These are phyloP conservation scores for Ceriops zippeliana DNA, from an alignment of 345 rosid species.

Conservation along the genomic window DNA sequence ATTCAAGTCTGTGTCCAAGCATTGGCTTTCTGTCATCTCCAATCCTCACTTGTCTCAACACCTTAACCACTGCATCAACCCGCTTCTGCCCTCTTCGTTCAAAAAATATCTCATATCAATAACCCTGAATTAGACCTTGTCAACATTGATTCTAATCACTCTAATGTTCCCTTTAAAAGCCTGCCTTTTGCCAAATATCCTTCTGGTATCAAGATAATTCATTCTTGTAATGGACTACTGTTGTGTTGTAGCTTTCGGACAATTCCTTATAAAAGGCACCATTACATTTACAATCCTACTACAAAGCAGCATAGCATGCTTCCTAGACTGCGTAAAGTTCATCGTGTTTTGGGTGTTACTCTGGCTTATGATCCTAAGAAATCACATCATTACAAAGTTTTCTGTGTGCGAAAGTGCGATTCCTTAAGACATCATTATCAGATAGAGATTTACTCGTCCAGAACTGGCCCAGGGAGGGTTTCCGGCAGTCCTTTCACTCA, in stretches of 20 bases:
- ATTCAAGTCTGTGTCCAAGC: constrained; percentile 34
- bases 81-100: constrained; percentile 3
- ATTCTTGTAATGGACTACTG: constrained; percentile 53
- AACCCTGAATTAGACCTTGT: constrained; percentile 15
- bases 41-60: constrained; percentile 21
- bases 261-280: not conserved
- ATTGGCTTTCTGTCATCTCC: constrained; percentile 32
- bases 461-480: constrained; percentile 32
- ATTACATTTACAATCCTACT: constrained; percentile 40
- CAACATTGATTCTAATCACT: constrained; percentile 10
- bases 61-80: not conserved
- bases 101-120: not conserved
- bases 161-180: constrained; percentile 14
- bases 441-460: constrained; percentile 37
- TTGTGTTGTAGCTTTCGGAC: constrained; percentile 32
- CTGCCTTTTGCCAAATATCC: constrained; percentile 28
- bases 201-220: constrained; percentile 25
- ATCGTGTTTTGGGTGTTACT: constrained; percentile 11
- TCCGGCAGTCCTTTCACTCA: constrained; percentile 13
- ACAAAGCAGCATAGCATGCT: constrained; percentile 32
- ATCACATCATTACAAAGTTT: constrained; percentile 37
- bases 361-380: constrained; percentile 46
- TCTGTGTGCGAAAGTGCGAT: constrained; percentile 18
- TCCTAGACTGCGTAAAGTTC: constrained; percentile 11
- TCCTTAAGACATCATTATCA: constrained; percentile 5